Conservation (phyloP, 2,329 filamentous ascomycete species). For the Pyricularia grisea region DNA sequence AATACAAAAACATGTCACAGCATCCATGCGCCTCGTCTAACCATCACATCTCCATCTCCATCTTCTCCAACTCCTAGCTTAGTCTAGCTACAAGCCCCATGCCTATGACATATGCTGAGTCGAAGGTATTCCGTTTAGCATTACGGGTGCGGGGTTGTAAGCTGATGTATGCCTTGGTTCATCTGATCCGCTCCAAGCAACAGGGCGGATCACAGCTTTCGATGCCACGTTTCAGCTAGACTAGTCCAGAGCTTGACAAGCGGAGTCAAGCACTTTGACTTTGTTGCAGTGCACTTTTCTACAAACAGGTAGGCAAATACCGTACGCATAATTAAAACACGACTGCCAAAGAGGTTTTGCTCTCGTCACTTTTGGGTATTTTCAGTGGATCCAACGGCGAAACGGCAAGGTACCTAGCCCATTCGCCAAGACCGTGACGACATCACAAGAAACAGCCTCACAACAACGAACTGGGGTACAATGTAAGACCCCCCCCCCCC, state of each 20-base stretch:
- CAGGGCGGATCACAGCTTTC: not conserved
- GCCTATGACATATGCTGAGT: conserved; percentile 1
- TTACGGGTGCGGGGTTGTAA: not conserved
- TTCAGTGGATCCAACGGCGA: not conserved
- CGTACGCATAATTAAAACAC: not conserved
- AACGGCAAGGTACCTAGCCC: not conserved
- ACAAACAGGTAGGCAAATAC: too few relatives aligned
- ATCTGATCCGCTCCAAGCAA: not conserved
- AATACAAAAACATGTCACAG: not conserved
- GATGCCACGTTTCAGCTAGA: not conserved
- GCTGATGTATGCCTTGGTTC: not conserved
- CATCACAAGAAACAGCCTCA: not conserved
- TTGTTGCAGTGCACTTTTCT: too few relatives aligned
- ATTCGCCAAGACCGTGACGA: not conserved
- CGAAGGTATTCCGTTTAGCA: not conserved
- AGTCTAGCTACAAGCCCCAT: not conserved
- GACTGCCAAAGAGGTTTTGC: not conserved
- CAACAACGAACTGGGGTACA: not conserved
- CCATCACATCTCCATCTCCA: not conserved
- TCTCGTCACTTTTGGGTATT: not conserved
- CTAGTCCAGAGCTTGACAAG: not conserved
- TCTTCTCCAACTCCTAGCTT: not conserved
- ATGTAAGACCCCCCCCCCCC: not conserved
- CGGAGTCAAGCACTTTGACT: not conserved
- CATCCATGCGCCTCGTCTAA: not conserved